Base-by-base conservation (phyloP, 192 early-diverging fungal species). In the Coemansia sp. region DNA sequence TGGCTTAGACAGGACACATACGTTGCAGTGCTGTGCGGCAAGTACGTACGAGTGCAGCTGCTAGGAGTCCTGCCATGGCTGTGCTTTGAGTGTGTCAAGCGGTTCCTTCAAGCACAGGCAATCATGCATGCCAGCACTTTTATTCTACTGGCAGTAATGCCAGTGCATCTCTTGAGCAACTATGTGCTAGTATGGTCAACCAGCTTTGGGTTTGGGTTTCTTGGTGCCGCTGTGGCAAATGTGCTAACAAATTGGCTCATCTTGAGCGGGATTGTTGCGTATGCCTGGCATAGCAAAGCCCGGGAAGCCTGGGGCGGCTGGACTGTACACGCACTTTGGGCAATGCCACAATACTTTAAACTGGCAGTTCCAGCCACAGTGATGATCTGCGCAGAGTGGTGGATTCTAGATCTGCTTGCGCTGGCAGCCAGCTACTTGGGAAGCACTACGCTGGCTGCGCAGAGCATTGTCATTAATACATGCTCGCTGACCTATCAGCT, bases 71-170 rank as follows among this genome's bases (percentile, higher is more conserved):
- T 90, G 27, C 89, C 93, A 2, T 87, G 83, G 73, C 74, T 97
- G 72, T 82, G 85, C 17, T 90, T 91, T 84, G 94, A 97, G 60
- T 91, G 90, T 68, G 67, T 94, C 51, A 92, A 93, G 68, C 85
- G 92, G 60, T 97, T 85, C 65, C 79, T 97, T 22, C 92, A 96
- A 66, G 88, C 89, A 1, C 96, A 98, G 82, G 94, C 90, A 59
- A 89, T 89, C 67, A 94, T 98, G 96, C 84, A 89, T 25, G 92
- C 91, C 1, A 85, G 83, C 37, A 92, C 94, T 25, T 84, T 82
- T 58, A 85, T 95, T 17, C 81, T 94, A 25, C 49, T 89, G 21
- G 73, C 89, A 48, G 87, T 87, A 2, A 62, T 89, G 23, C 92
- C 91, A 6, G 54, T 94, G 50, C 93, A 94, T 65, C 67, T 91